phyloP scores from a whole-genome alignment of 495 filamentous ascomycete genomes.

The Aspergillus coremiiformis region DNA sequence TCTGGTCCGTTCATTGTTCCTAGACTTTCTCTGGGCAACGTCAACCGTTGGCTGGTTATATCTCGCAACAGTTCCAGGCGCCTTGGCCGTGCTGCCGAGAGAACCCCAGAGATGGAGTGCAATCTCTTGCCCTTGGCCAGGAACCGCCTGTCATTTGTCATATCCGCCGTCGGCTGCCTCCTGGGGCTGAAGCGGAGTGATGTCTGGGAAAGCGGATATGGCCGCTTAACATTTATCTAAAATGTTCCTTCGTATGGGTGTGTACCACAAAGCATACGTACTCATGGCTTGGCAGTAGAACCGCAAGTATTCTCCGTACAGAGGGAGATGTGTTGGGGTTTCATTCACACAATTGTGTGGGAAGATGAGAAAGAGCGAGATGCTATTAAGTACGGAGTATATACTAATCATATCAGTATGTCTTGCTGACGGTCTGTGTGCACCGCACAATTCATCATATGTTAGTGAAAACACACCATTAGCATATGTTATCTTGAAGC shows the following conservation, averaged over 20 bases:
- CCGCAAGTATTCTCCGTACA: neutral
- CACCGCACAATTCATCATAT: neutral
- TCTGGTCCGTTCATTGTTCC: neutral
- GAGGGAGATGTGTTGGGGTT: neutral
- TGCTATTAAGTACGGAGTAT: neutral
- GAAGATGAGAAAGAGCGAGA: neutral
- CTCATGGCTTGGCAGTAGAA: neutral
- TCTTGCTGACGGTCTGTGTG: neutral
- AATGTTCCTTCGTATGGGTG: neutral
- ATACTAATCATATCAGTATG: neutral
- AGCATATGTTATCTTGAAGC: neutral
- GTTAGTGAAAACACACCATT: neutral
- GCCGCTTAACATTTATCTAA: neutral
- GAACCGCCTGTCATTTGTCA: neutral
- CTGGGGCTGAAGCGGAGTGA: neutral
- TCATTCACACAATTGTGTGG: neutral
- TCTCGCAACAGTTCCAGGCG: constrained; percentile 2
- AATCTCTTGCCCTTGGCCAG: neutral
- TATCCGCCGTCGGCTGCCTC: neutral
- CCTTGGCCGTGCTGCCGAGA: constrained; percentile 15
- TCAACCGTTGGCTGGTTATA: neutral
- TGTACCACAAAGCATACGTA: neutral
- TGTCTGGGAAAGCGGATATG: neutral
- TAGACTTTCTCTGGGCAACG: constrained; percentile 1
- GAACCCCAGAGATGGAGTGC: neutral